Conservation (phyloP, 805 yeast species). For the Pichia nanzhaoensis region DNA sequence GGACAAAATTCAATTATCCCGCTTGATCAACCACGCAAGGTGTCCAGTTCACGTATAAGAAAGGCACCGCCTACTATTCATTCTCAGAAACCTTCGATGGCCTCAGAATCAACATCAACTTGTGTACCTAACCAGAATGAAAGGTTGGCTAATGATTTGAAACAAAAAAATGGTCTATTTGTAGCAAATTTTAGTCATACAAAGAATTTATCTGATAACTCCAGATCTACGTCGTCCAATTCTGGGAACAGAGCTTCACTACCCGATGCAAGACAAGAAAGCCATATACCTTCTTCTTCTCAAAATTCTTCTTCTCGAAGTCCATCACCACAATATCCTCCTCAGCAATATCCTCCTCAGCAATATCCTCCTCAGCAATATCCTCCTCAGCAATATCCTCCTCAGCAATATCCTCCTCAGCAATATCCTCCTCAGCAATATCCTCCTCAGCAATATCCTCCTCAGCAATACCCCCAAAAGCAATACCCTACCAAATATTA, state of each 20-base stretch:
- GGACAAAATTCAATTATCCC: not conserved
- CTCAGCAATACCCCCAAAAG: not conserved
- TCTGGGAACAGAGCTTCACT: no score
- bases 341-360: not conserved
- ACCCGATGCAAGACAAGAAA: no score
- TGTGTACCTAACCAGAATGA: slow-evolving; percentile 1
- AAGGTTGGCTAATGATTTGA: not conserved
- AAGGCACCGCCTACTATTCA: slow-evolving; percentile 2
- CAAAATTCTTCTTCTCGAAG: not conserved
- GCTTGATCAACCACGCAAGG: not conserved
- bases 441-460: not conserved
- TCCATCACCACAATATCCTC: not conserved
- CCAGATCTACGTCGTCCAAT: no score
- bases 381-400: not conserved
- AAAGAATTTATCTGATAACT: no score
- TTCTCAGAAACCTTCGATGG: not conserved
- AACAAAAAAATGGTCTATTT: not conserved
- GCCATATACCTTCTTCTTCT: not conserved
- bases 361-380: not conserved
- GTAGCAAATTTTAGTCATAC: no score
- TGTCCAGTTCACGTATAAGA: not conserved
- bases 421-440: not conserved
- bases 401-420: slow-evolving; percentile 1
- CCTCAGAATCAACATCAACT: slow-evolving; percentile 2
- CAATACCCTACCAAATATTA: not conserved